A percentile compares a stretch with the other conserved stretches of the same genome.
These are phyloP conservation scores for Trichoderma semiorbis DNA, from an alignment of 2,329 filamentous ascomycete species.

Conservation along the genomic window DNA sequence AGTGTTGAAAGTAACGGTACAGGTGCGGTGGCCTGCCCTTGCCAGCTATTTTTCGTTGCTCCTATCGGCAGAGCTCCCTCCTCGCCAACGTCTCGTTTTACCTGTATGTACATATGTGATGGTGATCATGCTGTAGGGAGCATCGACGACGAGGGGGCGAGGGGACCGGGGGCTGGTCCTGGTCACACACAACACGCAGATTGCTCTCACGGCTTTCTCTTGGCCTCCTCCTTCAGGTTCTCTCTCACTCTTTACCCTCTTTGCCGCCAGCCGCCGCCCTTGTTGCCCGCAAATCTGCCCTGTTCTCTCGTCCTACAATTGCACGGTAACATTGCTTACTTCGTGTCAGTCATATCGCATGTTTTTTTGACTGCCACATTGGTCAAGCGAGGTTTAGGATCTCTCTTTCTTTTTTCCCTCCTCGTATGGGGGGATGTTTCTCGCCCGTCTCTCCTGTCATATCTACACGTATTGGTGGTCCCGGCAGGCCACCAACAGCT, in stretches of 20 bases:
- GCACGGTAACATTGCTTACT: background rate
- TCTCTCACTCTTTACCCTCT: background rate
- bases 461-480: background rate
- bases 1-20: background rate
- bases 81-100: constrained; percentile 5
- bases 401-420: background rate
- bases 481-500: background rate
- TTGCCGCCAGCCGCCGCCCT: background rate
- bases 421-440: background rate
- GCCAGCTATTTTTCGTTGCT: constrained; percentile 4
- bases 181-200: background rate
- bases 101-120: constrained; percentile 12
- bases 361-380: background rate
- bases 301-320: background rate
- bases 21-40: background rate
- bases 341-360: background rate
- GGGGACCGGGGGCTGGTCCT: background rate
- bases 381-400: background rate
- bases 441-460: too few species aligned
- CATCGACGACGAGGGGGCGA: background rate
- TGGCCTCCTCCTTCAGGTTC: background rate
- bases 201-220: background rate
- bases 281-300: background rate
- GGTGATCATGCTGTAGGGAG: constrained; percentile 19
- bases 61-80: constrained; percentile 19